Evolutionary conservation across 2,329 filamentous ascomycete species (phyloP).

Genomic region (Cadophora sp.): DNA sequence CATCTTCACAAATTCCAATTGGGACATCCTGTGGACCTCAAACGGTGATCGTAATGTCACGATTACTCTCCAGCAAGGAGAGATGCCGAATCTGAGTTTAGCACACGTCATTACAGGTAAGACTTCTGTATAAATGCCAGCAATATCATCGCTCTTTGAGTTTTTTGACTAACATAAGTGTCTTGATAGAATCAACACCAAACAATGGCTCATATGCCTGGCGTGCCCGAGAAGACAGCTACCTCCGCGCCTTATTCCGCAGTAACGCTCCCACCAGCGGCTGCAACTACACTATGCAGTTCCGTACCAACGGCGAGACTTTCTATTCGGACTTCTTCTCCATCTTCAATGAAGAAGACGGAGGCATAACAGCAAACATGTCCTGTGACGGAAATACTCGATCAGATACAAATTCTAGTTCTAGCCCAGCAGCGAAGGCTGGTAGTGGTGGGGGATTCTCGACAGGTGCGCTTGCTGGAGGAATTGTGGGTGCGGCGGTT

Average conservation of each 20-base stretch:
- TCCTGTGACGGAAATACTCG: neutral
- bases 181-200: neutral
- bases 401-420: neutral
- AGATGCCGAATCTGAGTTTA: neutral
- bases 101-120: neutral
- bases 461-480: constrained; percentile 1
- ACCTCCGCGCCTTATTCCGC: neutral
- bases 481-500: neutral
- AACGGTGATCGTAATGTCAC: constrained; percentile 8
- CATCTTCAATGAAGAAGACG: constrained; percentile 5
- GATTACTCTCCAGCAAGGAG: constrained; percentile 1
- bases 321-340: neutral
- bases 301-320: neutral
- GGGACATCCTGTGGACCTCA: neutral
- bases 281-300: neutral
- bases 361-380: constrained; percentile 2
- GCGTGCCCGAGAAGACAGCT: neutral
- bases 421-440: neutral
- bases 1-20: constrained; percentile 1
- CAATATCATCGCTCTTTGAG: too few species aligned
- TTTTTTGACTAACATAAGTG: neutral
- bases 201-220: constrained; percentile 7
- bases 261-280: neutral
- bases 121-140: too few species aligned
- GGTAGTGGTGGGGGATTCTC: neutral